A percentile compares a stretch with the other conserved stretches of the same genome.
phyloP scores from a whole-genome alignment of 2,329 filamentous ascomycete genomes.

The Penicillium aurantiogriseum region DNA sequence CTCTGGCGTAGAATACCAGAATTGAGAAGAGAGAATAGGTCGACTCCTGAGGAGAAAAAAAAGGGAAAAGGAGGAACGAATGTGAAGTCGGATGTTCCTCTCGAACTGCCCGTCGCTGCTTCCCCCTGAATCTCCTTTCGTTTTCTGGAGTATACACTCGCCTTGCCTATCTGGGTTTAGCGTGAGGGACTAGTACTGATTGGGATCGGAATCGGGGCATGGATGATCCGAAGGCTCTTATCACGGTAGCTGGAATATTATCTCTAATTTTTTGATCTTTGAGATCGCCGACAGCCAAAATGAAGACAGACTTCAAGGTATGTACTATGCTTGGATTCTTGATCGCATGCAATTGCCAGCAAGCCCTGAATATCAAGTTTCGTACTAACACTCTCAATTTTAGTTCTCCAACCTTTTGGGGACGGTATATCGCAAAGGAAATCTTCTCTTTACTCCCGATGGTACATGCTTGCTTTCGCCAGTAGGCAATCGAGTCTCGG shows the following conservation, averaged over 20 bases:
- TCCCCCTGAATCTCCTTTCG: conserved; percentile 32
- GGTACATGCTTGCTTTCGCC: conserved; percentile 93
- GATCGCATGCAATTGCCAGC: neutral
- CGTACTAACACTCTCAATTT: neutral
- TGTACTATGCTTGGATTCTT: neutral
- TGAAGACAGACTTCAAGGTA: conserved; percentile 99
- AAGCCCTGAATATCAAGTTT: neutral
- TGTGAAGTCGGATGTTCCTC: conserved; percentile 9
- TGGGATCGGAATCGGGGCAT: conserved; percentile 15
- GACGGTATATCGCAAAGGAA: conserved; percentile 97
- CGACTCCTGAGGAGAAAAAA: conserved; percentile 14
- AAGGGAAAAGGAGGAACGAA: conserved; percentile 19
- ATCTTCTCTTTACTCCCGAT: conserved; percentile 93
- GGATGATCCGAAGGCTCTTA: conserved; percentile 26
- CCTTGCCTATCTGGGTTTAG: conserved; percentile 28
- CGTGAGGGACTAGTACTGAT: conserved; percentile 9
- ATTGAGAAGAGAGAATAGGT: conserved; percentile 7
- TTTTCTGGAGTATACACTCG: conserved; percentile 31
- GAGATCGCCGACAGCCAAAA: conserved; percentile 43
- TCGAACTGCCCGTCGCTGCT: conserved; percentile 23
- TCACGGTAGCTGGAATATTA: conserved; percentile 19
- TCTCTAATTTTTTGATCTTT: conserved; percentile 25
- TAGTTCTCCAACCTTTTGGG: conserved; percentile 98
- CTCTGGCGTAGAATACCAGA: conserved; percentile 13
- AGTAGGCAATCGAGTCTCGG: conserved; percentile 90